A percentile compares a stretch with the other conserved stretches of the same genome.
phyloP scores from a whole-genome alignment of 495 filamentous ascomycete species.

The Aspergillus cavernicola region DNA sequence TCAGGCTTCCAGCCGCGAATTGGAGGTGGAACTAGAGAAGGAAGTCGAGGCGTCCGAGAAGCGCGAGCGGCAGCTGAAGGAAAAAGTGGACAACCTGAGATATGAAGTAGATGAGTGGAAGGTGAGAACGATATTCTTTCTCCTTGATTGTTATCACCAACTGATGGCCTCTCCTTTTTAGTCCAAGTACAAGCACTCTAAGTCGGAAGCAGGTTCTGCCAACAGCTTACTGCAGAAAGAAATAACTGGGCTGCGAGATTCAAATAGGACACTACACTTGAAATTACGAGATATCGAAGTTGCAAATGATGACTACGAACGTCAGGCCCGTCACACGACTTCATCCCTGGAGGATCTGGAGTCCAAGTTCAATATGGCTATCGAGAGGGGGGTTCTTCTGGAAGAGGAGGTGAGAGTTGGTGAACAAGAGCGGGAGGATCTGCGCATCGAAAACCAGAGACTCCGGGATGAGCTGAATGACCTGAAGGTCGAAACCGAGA shows the following conservation, averaged over 20 bases:
- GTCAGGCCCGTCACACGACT: slow-evolving; percentile 87
- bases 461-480: slow-evolving; percentile 88
- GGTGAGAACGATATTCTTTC: slow-evolving; percentile 40
- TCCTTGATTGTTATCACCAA: background rate
- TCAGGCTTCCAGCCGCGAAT: slow-evolving; percentile 85
- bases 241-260: slow-evolving; percentile 82
- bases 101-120: slow-evolving; percentile 99
- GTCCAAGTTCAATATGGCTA: slow-evolving; percentile 91
- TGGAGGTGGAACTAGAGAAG: slow-evolving; percentile 93
- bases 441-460: slow-evolving; percentile 86
- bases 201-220: slow-evolving; percentile 74
- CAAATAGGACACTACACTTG: slow-evolving; percentile 75
- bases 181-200: slow-evolving; percentile 96
- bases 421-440: slow-evolving; percentile 81
- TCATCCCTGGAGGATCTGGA: slow-evolving; percentile 96
- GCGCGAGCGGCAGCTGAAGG: slow-evolving; percentile 76
- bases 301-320: slow-evolving; percentile 95
- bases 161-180: slow-evolving; percentile 31
- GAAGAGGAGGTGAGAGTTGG: slow-evolving; percentile 90
- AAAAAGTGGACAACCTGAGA: slow-evolving; percentile 76
- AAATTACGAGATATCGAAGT: slow-evolving; percentile 93
- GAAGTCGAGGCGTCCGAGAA: slow-evolving; percentile 95
- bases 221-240: slow-evolving; percentile 92
- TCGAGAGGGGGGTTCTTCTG: slow-evolving; percentile 86
- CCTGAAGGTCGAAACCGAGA: slow-evolving; percentile 90